Percentiles rank a stretch among this genome's conserved stretches.
Evolutionary conservation across 1,284 basidiomycete genomes (phyloP).

Genomic region (Ustilago trichophora): DNA sequence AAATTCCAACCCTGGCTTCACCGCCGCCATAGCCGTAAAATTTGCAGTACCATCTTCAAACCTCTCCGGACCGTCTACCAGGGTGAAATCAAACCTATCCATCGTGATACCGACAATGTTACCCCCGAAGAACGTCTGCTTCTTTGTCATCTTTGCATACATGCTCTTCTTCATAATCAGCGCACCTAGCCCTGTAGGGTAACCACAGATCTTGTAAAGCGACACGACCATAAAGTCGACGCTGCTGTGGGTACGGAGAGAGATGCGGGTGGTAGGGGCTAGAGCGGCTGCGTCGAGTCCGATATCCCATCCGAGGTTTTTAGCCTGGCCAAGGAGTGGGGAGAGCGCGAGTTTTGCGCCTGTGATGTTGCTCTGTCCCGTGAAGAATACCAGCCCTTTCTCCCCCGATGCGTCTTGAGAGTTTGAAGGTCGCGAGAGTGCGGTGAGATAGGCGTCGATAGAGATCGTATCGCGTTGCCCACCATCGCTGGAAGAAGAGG

Average conservation of each 20-base stretch:
- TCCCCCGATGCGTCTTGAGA: not conserved
- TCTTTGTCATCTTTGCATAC: constrained; percentile 5
- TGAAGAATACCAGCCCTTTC: constrained; percentile 29
- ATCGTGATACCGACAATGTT: constrained; percentile 37
- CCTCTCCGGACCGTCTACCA: constrained; percentile 19
- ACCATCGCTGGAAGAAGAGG: not conserved
- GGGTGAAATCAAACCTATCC: constrained; percentile 24
- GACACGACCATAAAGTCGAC: constrained; percentile 32
- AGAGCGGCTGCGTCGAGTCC: constrained; percentile 32
- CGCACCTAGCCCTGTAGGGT: constrained; percentile 22
- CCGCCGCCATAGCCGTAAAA: constrained; percentile 5
- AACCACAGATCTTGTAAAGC: constrained; percentile 37
- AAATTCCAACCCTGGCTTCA: constrained; percentile 17
- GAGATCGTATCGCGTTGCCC: constrained; percentile 3
- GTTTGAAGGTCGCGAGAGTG: not conserved
- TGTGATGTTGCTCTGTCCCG: constrained; percentile 35
- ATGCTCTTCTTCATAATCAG: constrained; percentile 11
- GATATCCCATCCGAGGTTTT: constrained; percentile 7
- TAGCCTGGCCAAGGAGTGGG: not conserved
- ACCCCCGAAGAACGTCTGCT: constrained; percentile 30
- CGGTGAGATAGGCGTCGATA: not conserved
- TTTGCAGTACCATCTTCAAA: constrained; percentile 36
- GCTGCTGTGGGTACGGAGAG: not conserved
- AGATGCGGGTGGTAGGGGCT: constrained; percentile 21
- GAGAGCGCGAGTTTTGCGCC: constrained; percentile 17